These are phyloP conservation scores for Fennellomyces sp. DNA, from an alignment of 371 early-diverging fungal genomes.

Conservation along the genomic window DNA sequence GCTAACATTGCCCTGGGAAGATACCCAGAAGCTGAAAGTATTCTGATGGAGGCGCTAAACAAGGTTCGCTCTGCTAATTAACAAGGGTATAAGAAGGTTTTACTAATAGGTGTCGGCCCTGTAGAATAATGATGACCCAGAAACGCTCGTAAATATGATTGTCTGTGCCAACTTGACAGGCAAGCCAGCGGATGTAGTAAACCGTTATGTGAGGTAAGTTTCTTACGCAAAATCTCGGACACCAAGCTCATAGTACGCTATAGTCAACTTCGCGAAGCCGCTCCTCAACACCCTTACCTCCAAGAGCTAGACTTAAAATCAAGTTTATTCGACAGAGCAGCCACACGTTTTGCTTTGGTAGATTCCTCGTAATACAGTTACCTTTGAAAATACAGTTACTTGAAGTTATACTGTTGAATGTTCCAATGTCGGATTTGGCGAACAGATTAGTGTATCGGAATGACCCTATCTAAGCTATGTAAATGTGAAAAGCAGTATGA, in stretches of 20 bases:
- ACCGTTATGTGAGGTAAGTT: constrained; percentile 68
- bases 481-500: too few relatives aligned
- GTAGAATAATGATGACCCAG: constrained; percentile 78
- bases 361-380: constrained; percentile 29
- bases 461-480: too few relatives aligned
- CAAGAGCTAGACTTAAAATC: constrained; percentile 79
- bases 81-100: neutral
- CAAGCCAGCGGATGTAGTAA: constrained; percentile 72
- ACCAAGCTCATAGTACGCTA: too few relatives aligned
- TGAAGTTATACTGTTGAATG: too few relatives aligned
- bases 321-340: constrained; percentile 79
- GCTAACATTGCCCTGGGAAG: constrained; percentile 81
- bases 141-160: constrained; percentile 88
- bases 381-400: neutral
- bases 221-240: neutral
- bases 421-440: too few relatives aligned
- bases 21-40: constrained; percentile 85
- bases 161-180: constrained; percentile 67
- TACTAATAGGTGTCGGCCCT: too few relatives aligned
- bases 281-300: constrained; percentile 83
- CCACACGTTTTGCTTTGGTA: constrained; percentile 43
- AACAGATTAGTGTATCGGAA: too few relatives aligned
- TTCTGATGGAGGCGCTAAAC: constrained; percentile 81
- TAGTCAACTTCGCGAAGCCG: constrained; percentile 79
- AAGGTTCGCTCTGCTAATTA: constrained; percentile 46